Conservation (phyloP, 2,329 filamentous ascomycete genomes). For the Chrysoporthe puriensis region DNA sequence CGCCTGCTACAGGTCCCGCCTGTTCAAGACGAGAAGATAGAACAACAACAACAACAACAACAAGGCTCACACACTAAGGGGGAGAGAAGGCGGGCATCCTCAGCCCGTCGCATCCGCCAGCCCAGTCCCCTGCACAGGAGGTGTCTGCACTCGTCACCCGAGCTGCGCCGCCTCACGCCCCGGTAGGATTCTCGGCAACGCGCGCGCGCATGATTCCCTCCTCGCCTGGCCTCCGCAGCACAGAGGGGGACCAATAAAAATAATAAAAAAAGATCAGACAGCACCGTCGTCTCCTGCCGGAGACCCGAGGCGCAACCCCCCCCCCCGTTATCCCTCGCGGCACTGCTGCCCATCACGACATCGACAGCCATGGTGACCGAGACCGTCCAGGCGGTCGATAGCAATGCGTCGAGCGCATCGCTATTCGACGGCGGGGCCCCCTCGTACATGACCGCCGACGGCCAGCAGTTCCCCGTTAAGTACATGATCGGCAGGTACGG, state of each 20-base stretch:
- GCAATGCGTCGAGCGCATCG: slow-evolving; percentile 12
- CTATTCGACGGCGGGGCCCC: slow-evolving; percentile 9
- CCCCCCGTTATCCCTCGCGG: not conserved
- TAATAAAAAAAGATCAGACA: not conserved
- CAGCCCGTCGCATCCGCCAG: too few relatives aligned
- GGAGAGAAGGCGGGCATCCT: too few relatives aligned
- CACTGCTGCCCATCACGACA: not conserved
- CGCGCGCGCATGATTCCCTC: too few relatives aligned
- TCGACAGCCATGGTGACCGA: not conserved
- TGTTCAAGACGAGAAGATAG: not conserved
- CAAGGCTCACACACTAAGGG: too few relatives aligned
- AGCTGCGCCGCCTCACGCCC: too few relatives aligned
- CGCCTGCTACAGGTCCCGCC: not conserved
- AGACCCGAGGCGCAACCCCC: not conserved
- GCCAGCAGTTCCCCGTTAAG: slow-evolving; percentile 12
- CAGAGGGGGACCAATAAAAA: not conserved
- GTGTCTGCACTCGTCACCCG: too few relatives aligned
- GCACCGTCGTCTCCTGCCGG: not conserved
- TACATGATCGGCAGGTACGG: slow-evolving; percentile 13
- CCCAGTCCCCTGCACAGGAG: too few relatives aligned
- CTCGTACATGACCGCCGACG: slow-evolving; percentile 12
- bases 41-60: not conserved
- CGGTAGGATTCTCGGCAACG: too few relatives aligned
- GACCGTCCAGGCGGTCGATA: slow-evolving; percentile 3
- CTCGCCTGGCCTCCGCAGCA: too few relatives aligned